A percentile compares a stretch with the other conserved stretches of the same genome.
Conservation (phyloP, 2,329 filamentous ascomycete genomes). For the Davidsoniella virescens region DNA sequence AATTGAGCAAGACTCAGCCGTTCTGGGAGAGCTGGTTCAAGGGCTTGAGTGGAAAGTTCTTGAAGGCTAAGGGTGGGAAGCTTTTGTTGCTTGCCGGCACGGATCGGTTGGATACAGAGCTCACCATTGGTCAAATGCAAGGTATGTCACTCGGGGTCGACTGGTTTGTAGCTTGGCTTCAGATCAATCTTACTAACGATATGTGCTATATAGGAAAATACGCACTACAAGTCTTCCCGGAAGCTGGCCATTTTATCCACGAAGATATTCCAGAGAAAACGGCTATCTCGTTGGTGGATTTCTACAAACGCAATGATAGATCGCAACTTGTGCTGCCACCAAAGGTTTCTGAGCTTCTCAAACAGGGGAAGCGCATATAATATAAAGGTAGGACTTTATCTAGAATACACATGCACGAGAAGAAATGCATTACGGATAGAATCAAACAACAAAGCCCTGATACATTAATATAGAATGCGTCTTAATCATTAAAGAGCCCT, state of each 20-base stretch:
- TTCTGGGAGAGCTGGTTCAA: conserved; percentile 94
- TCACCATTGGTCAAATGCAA: conserved; percentile 96
- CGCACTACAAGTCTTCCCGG: conserved; percentile 82
- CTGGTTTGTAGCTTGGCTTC: too few species aligned
- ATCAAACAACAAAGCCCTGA: neutral
- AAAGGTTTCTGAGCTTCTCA: conserved; percentile 65
- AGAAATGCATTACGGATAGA: neutral
- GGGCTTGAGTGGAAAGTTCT: conserved; percentile 75
- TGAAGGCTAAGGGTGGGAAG: conserved; percentile 68
- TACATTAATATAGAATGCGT: neutral
- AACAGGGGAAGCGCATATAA: conserved; percentile 43
- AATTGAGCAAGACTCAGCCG: conserved; percentile 65
- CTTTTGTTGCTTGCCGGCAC: conserved; percentile 74
- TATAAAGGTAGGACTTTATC: neutral
- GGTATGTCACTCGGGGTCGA: conserved; percentile 31
- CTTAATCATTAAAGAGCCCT: neutral
- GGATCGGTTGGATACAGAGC: conserved; percentile 74
- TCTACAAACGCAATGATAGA: conserved; percentile 81
- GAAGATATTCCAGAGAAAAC: conserved; percentile 89
- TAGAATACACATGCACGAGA: neutral
- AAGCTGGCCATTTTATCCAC: conserved; percentile 92
- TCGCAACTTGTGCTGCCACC: conserved; percentile 73
- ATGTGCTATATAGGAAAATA: conserved; percentile 53
- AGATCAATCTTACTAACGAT: neutral
- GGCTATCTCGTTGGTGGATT: conserved; percentile 71